Conservation (phyloP, 768 basidiomycete species). For the Rhodotorula babjevae region DNA sequence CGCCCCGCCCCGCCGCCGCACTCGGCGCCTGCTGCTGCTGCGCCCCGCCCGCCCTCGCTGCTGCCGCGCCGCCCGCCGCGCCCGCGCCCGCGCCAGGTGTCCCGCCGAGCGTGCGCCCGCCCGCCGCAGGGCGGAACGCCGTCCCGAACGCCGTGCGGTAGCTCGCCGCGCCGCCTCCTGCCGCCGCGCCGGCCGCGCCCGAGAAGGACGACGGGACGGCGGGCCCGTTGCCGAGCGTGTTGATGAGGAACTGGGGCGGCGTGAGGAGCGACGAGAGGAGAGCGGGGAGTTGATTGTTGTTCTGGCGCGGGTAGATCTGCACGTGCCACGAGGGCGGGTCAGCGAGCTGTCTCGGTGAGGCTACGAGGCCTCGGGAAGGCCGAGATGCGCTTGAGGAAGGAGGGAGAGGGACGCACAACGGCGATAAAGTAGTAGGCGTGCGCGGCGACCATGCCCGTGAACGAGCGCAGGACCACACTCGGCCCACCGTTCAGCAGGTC, state of each 20-base stretch:
- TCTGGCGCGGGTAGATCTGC: constrained; percentile 21
- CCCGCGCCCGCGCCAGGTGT: too few species aligned
- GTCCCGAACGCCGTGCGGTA: constrained; percentile 18
- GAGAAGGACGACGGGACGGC: constrained; percentile 8
- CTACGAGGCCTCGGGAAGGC: background rate
- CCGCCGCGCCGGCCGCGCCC: background rate
- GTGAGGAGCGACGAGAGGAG: constrained; percentile 1
- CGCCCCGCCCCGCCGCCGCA: background rate
- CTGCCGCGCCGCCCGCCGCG: background rate
- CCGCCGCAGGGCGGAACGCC: constrained; percentile 3
- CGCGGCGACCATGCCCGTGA: constrained; percentile 70
- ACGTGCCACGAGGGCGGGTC: too few species aligned
- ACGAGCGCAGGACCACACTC: constrained; percentile 54
- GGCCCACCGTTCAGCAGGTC: constrained; percentile 61
- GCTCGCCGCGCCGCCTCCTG: background rate
- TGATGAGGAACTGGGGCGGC: constrained; percentile 25
- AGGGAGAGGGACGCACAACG: constrained; percentile 11
- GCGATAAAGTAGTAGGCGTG: constrained; percentile 65
- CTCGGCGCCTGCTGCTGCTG: too few species aligned
- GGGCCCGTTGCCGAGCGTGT: constrained; percentile 24
- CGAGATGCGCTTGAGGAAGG: background rate
- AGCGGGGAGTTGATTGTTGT: constrained; percentile 1
- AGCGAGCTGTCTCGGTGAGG: background rate
- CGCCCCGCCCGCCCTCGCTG: too few species aligned
- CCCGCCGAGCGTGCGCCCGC: too few species aligned